Evolutionary conservation across 163 green algal genomes (phyloP).

Genomic region (Volvox carteri): DNA sequence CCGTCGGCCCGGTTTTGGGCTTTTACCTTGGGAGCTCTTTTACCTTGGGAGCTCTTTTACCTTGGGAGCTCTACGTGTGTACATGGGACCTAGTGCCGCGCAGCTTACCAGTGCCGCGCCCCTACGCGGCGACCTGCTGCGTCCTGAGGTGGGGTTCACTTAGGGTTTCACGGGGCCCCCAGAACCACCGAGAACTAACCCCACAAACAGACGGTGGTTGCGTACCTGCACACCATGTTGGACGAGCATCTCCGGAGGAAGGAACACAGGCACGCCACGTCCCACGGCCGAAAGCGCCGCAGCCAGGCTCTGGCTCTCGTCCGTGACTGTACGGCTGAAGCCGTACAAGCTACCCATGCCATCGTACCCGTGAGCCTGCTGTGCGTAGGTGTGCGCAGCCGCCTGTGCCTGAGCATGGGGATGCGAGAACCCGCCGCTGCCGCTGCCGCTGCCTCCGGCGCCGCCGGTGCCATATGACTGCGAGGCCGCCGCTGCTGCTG

Average conservation of each 20-base stretch:
- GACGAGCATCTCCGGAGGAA: slow-evolving; percentile 48
- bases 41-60: no score
- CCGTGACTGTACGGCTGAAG: not conserved
- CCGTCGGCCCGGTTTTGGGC: no score
- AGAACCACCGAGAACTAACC: no score
- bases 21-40: no score
- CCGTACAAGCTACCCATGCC: slow-evolving; percentile 22
- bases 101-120: no score
- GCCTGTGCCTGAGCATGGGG: slow-evolving; percentile 33
- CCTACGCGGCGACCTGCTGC: no score
- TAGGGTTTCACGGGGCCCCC: no score
- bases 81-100: no score
- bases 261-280: slow-evolving; percentile 30
- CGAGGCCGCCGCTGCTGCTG: not conserved
- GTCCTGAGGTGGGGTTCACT: no score
- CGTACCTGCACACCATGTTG: slow-evolving; percentile 38
- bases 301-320: slow-evolving; percentile 50
- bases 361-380: slow-evolving; percentile 19
- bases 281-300: slow-evolving; percentile 46
- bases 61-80: no score
- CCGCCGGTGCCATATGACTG: not conserved
- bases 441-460: not conserved
- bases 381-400: slow-evolving; percentile 30
- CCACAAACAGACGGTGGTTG: no score
- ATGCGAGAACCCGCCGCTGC: not conserved